phyloP scores from a whole-genome alignment of 176 grass and related monocot genomes.

The Zizania latifolia region DNA sequence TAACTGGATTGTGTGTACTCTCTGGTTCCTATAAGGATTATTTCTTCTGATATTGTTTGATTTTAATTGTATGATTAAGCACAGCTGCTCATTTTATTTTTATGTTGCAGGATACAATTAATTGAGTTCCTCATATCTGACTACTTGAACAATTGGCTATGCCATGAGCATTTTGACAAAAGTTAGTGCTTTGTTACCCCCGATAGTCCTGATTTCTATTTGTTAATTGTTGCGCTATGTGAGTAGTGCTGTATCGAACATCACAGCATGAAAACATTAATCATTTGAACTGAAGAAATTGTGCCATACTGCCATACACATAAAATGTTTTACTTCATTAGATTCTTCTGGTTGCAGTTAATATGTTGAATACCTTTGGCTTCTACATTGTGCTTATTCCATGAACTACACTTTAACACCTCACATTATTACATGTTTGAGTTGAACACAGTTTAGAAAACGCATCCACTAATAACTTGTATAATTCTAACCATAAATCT shows the following conservation, averaged over 20 bases:
- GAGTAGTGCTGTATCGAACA: slow-evolving; percentile 6
- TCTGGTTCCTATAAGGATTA: neutral
- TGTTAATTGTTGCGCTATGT: neutral
- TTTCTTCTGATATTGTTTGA: neutral
- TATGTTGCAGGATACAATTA: slow-evolving; percentile 73
- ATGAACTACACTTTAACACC: neutral
- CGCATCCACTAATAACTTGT: neutral
- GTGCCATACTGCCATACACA: neutral
- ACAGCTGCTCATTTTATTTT: neutral
- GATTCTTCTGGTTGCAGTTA: slow-evolving; percentile 12
- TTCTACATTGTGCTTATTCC: neutral
- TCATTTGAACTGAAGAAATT: slow-evolving; percentile 4
- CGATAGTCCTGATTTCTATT: neutral
- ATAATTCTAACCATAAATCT: slow-evolving; percentile 15
- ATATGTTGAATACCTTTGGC: neutral
- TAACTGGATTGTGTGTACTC: neutral
- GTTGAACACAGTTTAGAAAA: neutral
- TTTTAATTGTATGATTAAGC: neutral
- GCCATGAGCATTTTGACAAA: slow-evolving; percentile 48
- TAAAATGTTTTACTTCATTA: neutral
- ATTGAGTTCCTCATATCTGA: slow-evolving; percentile 75
- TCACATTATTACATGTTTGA: neutral
- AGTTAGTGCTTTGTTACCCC: slow-evolving; percentile 45
- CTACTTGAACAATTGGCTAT: slow-evolving; percentile 65
- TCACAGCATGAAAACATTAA: neutral